Percentiles rank a stretch among this genome's conserved stretches.
These are phyloP conservation scores for Nephelium lappaceum DNA, from an alignment of 345 rosid species.

Conservation along the genomic window DNA sequence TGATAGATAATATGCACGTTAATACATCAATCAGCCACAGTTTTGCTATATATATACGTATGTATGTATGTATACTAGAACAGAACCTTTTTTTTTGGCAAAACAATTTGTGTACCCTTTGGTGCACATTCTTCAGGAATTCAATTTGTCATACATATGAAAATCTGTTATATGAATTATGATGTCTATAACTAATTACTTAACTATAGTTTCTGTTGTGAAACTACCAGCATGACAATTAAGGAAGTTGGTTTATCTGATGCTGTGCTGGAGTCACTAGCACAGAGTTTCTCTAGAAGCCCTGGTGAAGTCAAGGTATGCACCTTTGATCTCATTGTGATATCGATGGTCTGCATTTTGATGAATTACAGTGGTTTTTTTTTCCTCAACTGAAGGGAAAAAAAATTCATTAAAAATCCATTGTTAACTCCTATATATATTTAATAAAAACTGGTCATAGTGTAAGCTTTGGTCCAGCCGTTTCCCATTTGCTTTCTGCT, in stretches of 20 bases:
- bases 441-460: conserved; percentile 54
- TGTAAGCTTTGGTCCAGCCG: conserved; percentile 82
- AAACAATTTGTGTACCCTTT: neutral
- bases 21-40: too few relatives aligned
- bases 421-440: conserved; percentile 20
- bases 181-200: conserved; percentile 12
- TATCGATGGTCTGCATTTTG: conserved; percentile 14
- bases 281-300: conserved; percentile 69
- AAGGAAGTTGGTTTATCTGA: conserved; percentile 74
- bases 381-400: conserved; percentile 17
- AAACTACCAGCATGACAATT: conserved; percentile 73
- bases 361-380: neutral
- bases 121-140: neutral
- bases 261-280: conserved; percentile 66
- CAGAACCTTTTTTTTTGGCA: neutral
- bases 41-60: too few relatives aligned
- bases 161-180: conserved; percentile 1
- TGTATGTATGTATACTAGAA: neutral
- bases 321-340: conserved; percentile 13
- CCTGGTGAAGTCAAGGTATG: conserved; percentile 84
- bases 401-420: neutral
- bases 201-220: conserved; percentile 15
- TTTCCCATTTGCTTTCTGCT: conserved; percentile 83
- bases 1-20: too few relatives aligned
- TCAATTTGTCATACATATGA: neutral